Conservation (phyloP, 139 green algal genomes). For the Marvania coccoides region DNA sequence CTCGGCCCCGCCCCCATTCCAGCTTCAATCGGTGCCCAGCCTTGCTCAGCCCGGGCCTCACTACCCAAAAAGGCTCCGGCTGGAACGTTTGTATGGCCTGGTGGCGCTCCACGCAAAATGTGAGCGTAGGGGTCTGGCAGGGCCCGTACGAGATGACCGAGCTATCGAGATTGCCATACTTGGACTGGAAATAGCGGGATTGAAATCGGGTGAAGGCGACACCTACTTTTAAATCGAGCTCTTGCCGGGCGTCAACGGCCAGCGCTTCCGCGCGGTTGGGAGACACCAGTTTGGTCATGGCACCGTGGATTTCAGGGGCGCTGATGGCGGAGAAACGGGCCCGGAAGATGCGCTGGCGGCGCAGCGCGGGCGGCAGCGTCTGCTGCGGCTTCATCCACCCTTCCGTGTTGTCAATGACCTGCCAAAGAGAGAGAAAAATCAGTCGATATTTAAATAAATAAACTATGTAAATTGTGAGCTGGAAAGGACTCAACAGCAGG, state of each 20-base stretch:
- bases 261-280: slow-evolving; percentile 73
- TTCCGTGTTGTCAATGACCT: slow-evolving; percentile 73
- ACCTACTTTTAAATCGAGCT: slow-evolving; percentile 76
- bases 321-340: slow-evolving; percentile 76
- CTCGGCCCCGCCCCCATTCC: slow-evolving; percentile 58
- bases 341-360: slow-evolving; percentile 46
- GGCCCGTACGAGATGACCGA: slow-evolving; percentile 77
- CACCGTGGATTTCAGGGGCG: slow-evolving; percentile 57
- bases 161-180: slow-evolving; percentile 84
- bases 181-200: slow-evolving; percentile 73
- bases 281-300: slow-evolving; percentile 69
- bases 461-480: no score
- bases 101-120: slow-evolving; percentile 73
- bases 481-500: no score
- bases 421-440: not conserved
- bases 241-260: slow-evolving; percentile 76
- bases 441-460: no score
- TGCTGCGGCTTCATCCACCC: slow-evolving; percentile 30
- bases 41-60: slow-evolving; percentile 38
- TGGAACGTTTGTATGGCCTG: slow-evolving; percentile 60
- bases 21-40: slow-evolving; percentile 33
- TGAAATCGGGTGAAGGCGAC: slow-evolving; percentile 85
- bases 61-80: slow-evolving; percentile 70
- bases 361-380: not conserved
- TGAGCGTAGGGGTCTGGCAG: slow-evolving; percentile 84